These are phyloP conservation scores for Urtica urens DNA, from an alignment of 306 rosid species.

Conservation along the genomic window DNA sequence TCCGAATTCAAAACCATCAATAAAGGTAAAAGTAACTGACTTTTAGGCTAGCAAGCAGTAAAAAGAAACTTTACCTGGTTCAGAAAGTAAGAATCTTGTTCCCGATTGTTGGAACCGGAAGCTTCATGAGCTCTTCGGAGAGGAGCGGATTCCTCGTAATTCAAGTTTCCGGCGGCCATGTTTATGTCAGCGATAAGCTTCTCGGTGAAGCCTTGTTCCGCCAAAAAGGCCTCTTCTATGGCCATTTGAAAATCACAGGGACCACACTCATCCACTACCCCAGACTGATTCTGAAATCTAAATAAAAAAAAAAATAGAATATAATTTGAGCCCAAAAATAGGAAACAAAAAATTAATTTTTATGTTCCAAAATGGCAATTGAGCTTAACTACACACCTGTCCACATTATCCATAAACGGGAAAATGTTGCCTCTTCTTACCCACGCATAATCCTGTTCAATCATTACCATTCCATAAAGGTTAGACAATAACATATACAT, in stretches of 20 bases:
- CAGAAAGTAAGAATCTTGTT: conserved; percentile 36
- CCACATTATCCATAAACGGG: conserved; percentile 74
- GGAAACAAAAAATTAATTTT: not conserved
- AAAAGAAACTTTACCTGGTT: conserved; percentile 39
- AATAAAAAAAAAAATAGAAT: conserved; percentile 20
- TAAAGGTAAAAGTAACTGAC: not conserved
- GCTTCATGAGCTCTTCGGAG: conserved; percentile 48
- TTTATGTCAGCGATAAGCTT: conserved; percentile 83
- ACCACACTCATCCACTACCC: conserved; percentile 43
- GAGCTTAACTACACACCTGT: conserved; percentile 46
- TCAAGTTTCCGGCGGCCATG: conserved; percentile 68
- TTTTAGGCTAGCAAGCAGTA: not conserved
- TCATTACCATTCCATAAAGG: no score
- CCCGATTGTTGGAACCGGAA: conserved; percentile 63
- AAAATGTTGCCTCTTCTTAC: conserved; percentile 78
- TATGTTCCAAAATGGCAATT: conserved; percentile 2
- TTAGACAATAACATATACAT: no score
- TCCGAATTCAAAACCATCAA: conserved; percentile 10
- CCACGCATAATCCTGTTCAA: conserved; percentile 97
- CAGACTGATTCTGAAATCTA: conserved; percentile 86
- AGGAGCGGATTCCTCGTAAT: conserved; percentile 48
- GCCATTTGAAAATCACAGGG: conserved; percentile 74
- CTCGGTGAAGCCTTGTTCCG: conserved; percentile 86
- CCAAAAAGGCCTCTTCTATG: conserved; percentile 90
- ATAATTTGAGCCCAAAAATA: conserved; percentile 20